A percentile compares a stretch with the other conserved stretches of the same genome.
phyloP scores from a whole-genome alignment of 2,329 filamentous ascomycete genomes.

The Nigrospora oryzae region DNA sequence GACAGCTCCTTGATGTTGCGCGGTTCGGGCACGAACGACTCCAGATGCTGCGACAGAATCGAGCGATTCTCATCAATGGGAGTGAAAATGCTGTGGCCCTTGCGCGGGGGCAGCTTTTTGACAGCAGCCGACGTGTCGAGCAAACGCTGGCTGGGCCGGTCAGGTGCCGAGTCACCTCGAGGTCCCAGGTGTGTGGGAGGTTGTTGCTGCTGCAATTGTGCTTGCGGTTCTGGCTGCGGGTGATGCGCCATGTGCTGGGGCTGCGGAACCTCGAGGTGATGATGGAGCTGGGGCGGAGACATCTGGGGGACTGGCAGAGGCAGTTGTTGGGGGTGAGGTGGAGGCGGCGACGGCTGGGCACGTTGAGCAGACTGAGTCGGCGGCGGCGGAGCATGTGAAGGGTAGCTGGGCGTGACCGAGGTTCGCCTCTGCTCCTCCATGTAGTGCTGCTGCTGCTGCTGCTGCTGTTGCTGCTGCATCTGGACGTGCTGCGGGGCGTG shows the following conservation, averaged over 20 bases:
- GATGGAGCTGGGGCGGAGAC: conserved; percentile 45
- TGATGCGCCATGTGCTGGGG: conserved; percentile 12
- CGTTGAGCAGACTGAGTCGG: conserved; percentile 38
- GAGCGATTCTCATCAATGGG: conserved; percentile 92
- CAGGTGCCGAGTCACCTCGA: conserved; percentile 37
- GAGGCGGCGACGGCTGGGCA: conserved; percentile 51
- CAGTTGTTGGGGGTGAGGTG: conserved; percentile 43
- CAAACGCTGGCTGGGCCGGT: conserved; percentile 32
- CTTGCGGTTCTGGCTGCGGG: conserved; percentile 27
- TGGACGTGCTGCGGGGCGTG: conserved; percentile 15
- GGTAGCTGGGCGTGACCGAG: conserved; percentile 58
- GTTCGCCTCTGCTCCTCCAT: conserved; percentile 62
- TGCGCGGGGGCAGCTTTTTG: conserved; percentile 59
- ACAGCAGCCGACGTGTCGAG: conserved; percentile 1
- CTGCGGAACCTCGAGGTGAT: conserved; percentile 25
- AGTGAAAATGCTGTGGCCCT: conserved; percentile 90
- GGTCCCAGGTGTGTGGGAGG: conserved; percentile 42
- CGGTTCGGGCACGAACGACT: conserved; percentile 53
- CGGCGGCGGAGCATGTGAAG: conserved; percentile 46
- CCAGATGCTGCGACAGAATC: conserved; percentile 76
- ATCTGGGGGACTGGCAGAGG: conserved; percentile 37
- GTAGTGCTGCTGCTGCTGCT: conserved; percentile 56
- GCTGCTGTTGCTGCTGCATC: conserved; percentile 27
- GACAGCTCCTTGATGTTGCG: conserved; percentile 28
- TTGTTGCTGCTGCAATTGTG: conserved; percentile 40